These are phyloP conservation scores for Capsella rubella DNA, from an alignment of 441 rosid genomes.

Conservation along the genomic window DNA sequence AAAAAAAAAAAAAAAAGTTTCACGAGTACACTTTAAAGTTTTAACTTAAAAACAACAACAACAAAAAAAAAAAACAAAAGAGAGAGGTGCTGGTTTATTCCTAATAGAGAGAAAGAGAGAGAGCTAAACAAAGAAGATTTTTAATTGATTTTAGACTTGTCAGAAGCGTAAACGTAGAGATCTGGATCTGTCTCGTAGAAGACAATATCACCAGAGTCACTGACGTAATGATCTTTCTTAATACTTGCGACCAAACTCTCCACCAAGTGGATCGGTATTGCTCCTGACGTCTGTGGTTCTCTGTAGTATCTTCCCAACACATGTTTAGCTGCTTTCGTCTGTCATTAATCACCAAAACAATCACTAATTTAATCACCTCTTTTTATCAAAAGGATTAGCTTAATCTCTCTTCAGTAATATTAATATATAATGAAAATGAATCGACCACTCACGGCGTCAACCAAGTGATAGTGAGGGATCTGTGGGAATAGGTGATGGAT, in stretches of 20 bases:
- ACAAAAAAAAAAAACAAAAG: neutral
- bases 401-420: neutral
- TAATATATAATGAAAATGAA: neutral
- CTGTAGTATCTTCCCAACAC: slow-evolving; percentile 87
- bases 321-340: slow-evolving; percentile 88
- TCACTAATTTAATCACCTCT: neutral
- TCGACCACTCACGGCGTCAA: slow-evolving; percentile 68
- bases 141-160: slow-evolving; percentile 43
- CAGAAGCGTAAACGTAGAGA: slow-evolving; percentile 45
- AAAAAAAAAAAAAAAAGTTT: slow-evolving; percentile 21
- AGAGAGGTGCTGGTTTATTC: slow-evolving; percentile 25
- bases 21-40: slow-evolving; percentile 17
- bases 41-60: slow-evolving; percentile 27
- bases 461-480: slow-evolving; percentile 88
- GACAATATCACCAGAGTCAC: slow-evolving; percentile 79
- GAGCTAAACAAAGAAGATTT: slow-evolving; percentile 25
- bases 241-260: slow-evolving; percentile 66
- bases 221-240: slow-evolving; percentile 80
- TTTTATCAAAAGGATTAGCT: too few species aligned
- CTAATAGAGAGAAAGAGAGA: slow-evolving; percentile 15
- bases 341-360: neutral
- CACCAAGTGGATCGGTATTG: slow-evolving; percentile 70
- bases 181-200: slow-evolving; percentile 74
- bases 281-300: slow-evolving; percentile 79
- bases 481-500: slow-evolving; percentile 94